A percentile compares a stretch with the other conserved stretches of the same genome.
These are phyloP conservation scores for Metarhizium robertsii DNA, from an alignment of 2,329 filamentous ascomycete species.

Conservation along the genomic window DNA sequence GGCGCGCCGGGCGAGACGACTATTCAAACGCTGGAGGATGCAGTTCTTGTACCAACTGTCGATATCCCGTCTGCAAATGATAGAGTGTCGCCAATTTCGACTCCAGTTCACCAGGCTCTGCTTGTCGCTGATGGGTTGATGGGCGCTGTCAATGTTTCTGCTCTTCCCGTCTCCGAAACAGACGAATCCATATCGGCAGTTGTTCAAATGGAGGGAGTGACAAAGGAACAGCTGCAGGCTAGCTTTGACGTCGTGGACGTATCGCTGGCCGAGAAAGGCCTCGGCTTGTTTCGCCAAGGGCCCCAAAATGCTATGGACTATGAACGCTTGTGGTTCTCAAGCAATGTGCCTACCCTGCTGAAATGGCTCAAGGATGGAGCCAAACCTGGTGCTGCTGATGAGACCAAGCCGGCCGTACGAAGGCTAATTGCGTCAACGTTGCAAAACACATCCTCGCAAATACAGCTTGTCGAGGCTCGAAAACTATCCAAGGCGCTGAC, in stretches of 20 bases:
- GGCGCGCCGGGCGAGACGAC: slow-evolving; percentile 22
- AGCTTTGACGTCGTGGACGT: slow-evolving; percentile 55
- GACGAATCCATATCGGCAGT: slow-evolving; percentile 40
- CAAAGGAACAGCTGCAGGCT: slow-evolving; percentile 23
- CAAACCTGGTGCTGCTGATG: slow-evolving; percentile 24
- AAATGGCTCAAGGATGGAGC: slow-evolving; percentile 54
- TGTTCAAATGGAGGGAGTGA: slow-evolving; percentile 45
- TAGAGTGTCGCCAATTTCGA: slow-evolving; percentile 57
- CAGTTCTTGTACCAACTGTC: slow-evolving; percentile 66
- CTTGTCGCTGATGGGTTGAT: slow-evolving; percentile 64
- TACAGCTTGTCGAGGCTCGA: slow-evolving; percentile 39
- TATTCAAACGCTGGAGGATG: slow-evolving; percentile 44
- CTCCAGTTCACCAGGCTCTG: slow-evolving; percentile 76
- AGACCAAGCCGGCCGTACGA: slow-evolving; percentile 57
- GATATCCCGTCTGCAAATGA: slow-evolving; percentile 60
- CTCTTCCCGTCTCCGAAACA: slow-evolving; percentile 29
- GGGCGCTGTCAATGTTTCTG: slow-evolving; percentile 49
- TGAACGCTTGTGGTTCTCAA: slow-evolving; percentile 64
- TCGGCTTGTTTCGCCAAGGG: slow-evolving; percentile 59
- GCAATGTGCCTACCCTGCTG: slow-evolving; percentile 55
- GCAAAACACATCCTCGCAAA: slow-evolving; percentile 37
- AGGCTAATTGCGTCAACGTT: slow-evolving; percentile 60
- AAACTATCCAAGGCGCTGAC: slow-evolving; percentile 24
- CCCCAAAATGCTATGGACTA: slow-evolving; percentile 62
- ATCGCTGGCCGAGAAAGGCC: slow-evolving; percentile 48